Evolutionary conservation across 768 basidiomycete species (phyloP).

Genomic region (Calocera cornea): DNA sequence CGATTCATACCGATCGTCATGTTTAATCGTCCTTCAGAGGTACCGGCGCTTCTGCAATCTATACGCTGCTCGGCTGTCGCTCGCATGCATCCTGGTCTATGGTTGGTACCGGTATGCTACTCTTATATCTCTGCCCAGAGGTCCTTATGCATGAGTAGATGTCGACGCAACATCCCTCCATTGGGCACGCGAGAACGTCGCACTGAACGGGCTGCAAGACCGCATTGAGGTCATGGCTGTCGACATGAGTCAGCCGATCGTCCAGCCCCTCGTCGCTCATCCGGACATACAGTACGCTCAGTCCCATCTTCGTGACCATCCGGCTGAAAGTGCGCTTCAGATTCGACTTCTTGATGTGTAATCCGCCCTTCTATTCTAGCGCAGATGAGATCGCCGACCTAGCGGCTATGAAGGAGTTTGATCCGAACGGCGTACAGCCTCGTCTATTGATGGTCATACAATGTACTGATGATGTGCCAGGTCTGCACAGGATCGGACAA

Average conservation of each 20-base stretch:
- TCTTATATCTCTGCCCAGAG: neutral
- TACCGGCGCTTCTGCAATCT: conserved; percentile 83
- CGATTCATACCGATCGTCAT: neutral
- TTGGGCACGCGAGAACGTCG: conserved; percentile 45
- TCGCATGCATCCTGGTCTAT: conserved; percentile 44
- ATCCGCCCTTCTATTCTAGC: conserved; percentile 88
- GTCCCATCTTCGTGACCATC: neutral
- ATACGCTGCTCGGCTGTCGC: conserved; percentile 59
- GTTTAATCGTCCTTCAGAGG: conserved; percentile 38
- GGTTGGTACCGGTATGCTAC: conserved; percentile 48
- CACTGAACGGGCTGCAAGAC: conserved; percentile 38
- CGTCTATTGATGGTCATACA: neutral
- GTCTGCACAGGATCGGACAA: conserved; percentile 73
- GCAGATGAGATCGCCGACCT: conserved; percentile 48
- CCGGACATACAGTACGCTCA: conserved; percentile 3
- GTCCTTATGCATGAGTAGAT: conserved; percentile 33
- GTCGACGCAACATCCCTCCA: conserved; percentile 49
- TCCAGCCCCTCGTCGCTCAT: conserved; percentile 30
- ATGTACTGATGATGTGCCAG: conserved; percentile 26
- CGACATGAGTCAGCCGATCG: conserved; percentile 29
- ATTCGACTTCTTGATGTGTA: conserved; percentile 82
- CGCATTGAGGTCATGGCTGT: conserved; percentile 36
- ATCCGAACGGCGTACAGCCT: conserved; percentile 52
- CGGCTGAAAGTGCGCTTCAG: conserved; percentile 19
- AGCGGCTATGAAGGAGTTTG: conserved; percentile 46